Conservation (phyloP, 2,329 filamentous ascomycete genomes). For the Fusarium devonianum region DNA sequence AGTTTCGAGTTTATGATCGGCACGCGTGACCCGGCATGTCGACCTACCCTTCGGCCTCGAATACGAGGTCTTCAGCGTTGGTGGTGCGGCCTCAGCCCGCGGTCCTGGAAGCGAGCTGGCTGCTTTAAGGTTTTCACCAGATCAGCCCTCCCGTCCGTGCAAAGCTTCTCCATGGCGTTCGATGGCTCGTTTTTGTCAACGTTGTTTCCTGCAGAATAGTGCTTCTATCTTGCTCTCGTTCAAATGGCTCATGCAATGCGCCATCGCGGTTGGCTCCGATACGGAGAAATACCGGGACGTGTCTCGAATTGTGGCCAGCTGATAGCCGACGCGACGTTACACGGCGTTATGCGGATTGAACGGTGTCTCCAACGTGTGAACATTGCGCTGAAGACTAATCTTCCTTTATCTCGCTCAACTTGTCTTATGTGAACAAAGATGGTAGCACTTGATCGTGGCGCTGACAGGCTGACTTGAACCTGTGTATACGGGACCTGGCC, state of each 20-base stretch:
- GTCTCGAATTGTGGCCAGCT: conserved; percentile 7
- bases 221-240: conserved; percentile 1
- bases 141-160: conserved; percentile 15
- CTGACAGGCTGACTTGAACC: conserved; percentile 24
- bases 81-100: conserved; percentile 5
- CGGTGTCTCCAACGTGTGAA: conserved; percentile 3
- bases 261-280: conserved; percentile 14
- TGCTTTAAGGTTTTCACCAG: conserved; percentile 12
- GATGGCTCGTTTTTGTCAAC: conserved; percentile 15
- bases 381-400: conserved; percentile 9
- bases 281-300: conserved; percentile 3
- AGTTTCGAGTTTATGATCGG: conserved; percentile 26
- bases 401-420: conserved; percentile 8
- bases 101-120: conserved; percentile 15
- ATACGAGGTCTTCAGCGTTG: conserved; percentile 30
- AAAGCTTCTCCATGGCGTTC: conserved; percentile 11
- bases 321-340: conserved; percentile 16
- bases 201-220: conserved; percentile 13
- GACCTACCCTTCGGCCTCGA: conserved; percentile 18
- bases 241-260: conserved; percentile 8
- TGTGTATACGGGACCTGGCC: conserved; percentile 1
- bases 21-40: conserved; percentile 24
- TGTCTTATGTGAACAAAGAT: conserved; percentile 12
- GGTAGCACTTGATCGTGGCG: conserved; percentile 9
- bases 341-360: conserved; percentile 24